Evolutionary conservation across 495 filamentous ascomycete species (phyloP), one percentile per base, ranked within the genome.

Genomic region (Evernia prunastri): DNA sequence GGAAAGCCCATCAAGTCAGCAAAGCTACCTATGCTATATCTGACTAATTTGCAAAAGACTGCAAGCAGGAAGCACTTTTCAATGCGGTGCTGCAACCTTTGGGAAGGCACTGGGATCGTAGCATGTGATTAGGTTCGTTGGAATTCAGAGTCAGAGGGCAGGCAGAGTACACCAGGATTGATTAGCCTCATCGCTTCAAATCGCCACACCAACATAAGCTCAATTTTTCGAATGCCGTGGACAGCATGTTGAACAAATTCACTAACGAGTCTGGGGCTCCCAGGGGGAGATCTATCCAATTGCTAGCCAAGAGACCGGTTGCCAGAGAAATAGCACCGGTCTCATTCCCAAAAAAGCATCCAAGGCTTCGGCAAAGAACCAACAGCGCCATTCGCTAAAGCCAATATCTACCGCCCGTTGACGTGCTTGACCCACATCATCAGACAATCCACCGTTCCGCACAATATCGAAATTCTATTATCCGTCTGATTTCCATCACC

Each of bases 401-500:
- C 36, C 17, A 25, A 58, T 40, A 13, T 17, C 18, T 59, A 2
- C 57, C 0, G 18, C 15, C 37, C 23, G 25, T 29, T 4, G 39
- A 40, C 11, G 17, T 18, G 1, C 25, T 31, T 20, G 13, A 31
- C 33, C 35, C 56, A 40, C 40, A 39, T 40, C 15, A 23, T 20
- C 35, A 58, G 37, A 58, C 0, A 36, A n/a, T 13, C 25, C 15
- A 1, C 56, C 33, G 2, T 40, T 40, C 25, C 25, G 45, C 11
- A 47, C 45, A 25, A 3, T 12, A 25, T 5, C 23, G 11, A 25
- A 23, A 18, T 3, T 42, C 2, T 20, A 4, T 43, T 29, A 12
- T 33, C 4, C 36, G 39, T 23, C 33, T 3, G 7, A 31, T 8
- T 29, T 59, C 17, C 42, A 69, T 75, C 67, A 83, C 79, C 80